Base-by-base conservation (phyloP, 2,329 filamentous ascomycete species). In the Bisporella sp. region DNA sequence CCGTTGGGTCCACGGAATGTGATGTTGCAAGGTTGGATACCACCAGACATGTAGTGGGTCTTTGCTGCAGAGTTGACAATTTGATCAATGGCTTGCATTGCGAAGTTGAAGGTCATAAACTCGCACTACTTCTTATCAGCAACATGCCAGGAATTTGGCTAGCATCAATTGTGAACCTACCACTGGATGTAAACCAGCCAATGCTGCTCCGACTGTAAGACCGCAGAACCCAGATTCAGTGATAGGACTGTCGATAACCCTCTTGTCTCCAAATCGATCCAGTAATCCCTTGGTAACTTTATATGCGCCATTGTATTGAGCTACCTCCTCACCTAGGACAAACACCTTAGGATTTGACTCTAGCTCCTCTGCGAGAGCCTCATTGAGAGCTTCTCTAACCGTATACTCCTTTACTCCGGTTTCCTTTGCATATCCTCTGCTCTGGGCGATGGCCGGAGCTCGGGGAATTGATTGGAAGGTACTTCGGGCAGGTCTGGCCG, bases 61-160 rank as follows among this genome's bases (percentile, higher is more conserved):
- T 99, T 99, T 68, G 90, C 93, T 63, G 80, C 93, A 46, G 92
- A 97, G 84, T 99, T 99, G 82, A 99, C 91, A 69, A 99, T 89
- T 72, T 99, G 93, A 71, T 99, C 93, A 72, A 99, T 99, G 69
- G 93, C 89, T 77, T 99, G 93, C 93, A 99, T 99, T 72, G 93
- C 92, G 70, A 97, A 97, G 82, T 99, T 99, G 84, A 96, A 97
- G 66, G 93, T 99, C 93, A 99, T 99, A 81, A 99, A 99, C 77
- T 99, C 93, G 81, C 87, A 93, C 89, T 93, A 33, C 45, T 50
- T 37, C 35, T 39, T 6, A 3, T 49, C 41, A 49, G 50, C 40
- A 11, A 41, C 21, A 21, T 21, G 21, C 21, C 21, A 21, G 21
- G 21, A 21, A 21, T 21, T 21, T 21, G 21, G 21, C 28, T 37